Percentiles rank a stretch among this genome's conserved stretches.
Conservation (phyloP, 2,329 filamentous ascomycete species). For the Neofusicoccum cordaticola region DNA sequence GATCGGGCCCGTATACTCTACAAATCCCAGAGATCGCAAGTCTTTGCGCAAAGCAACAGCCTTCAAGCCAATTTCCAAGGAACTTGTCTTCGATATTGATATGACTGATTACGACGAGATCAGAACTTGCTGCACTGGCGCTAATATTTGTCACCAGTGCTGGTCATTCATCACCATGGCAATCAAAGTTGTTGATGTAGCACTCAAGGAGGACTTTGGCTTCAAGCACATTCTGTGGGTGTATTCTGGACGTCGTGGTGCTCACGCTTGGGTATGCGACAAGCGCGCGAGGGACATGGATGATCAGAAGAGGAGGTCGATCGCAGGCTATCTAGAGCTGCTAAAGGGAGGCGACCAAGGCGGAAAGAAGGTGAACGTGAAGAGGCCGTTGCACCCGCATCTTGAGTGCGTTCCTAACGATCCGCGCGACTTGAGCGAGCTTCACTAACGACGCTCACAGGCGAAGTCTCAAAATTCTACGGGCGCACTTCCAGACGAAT, state of each 20-base stretch:
- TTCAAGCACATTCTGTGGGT: conserved; percentile 98
- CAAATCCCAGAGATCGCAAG: conserved; percentile 92
- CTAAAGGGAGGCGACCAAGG: conserved; percentile 82
- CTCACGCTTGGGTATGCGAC: conserved; percentile 98
- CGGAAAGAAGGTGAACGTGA: conserved; percentile 81
- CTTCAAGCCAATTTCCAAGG: conserved; percentile 86
- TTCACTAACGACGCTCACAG: conserved; percentile 36
- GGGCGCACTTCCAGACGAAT: conserved; percentile 77
- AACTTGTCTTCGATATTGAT: conserved; percentile 98
- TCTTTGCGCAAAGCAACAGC: conserved; percentile 73
- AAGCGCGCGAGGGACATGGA: conserved; percentile 79
- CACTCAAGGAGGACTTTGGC: conserved; percentile 89
- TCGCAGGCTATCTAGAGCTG: conserved; percentile 87
- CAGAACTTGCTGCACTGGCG: conserved; percentile 88
- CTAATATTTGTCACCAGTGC: conserved; percentile 90
- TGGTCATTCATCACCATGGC: conserved; percentile 99
- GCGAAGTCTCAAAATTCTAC: conserved; percentile 81
- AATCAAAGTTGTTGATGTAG: conserved; percentile 86
- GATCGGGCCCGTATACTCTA: conserved; percentile 94
- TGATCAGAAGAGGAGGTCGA: conserved; percentile 77
- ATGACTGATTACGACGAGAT: conserved; percentile 98
- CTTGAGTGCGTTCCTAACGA: conserved; percentile 56
- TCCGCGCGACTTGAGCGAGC: background rate
- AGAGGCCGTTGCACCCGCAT: conserved; percentile 86
- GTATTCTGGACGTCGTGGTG: conserved; percentile 93